These are phyloP conservation scores for Metarhizium brunneum DNA, from an alignment of 2,329 filamentous ascomycete species.

Conservation along the genomic window DNA sequence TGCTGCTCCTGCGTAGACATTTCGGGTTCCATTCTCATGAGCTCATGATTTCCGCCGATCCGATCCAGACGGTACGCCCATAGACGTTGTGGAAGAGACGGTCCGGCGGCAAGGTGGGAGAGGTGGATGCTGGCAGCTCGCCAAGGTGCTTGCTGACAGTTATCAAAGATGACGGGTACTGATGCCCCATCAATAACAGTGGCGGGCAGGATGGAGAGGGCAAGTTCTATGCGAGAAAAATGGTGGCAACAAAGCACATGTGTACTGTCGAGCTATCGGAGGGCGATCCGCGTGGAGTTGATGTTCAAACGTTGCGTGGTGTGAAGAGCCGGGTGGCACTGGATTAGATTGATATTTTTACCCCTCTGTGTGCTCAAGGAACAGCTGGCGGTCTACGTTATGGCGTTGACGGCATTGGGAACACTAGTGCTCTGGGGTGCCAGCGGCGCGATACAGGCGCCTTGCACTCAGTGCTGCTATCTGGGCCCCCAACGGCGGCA, in stretches of 20 bases:
- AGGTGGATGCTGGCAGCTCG: constrained; percentile 5
- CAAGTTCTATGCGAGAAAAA: background rate
- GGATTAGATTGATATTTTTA: too few species aligned
- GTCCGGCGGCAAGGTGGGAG: constrained; percentile 1
- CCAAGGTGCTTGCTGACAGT: constrained; percentile 4
- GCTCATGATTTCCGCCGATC: constrained; percentile 15
- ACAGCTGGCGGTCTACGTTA: too few species aligned
- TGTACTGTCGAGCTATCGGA: background rate
- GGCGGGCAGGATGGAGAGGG: background rate
- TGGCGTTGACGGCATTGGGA: too few species aligned
- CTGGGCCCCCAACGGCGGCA: too few species aligned
- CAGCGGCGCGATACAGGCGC: too few species aligned
- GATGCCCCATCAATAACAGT: background rate
- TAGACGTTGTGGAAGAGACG: background rate
- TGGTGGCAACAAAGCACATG: background rate
- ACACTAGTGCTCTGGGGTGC: too few species aligned
- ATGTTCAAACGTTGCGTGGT: background rate
- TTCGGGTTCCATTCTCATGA: constrained; percentile 37
- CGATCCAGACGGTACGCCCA: constrained; percentile 2
- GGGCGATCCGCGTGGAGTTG: background rate
- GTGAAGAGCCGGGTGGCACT: background rate
- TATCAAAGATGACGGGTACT: background rate
- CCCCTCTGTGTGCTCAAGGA: too few species aligned
- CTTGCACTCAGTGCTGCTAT: too few species aligned
- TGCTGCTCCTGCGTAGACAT: constrained; percentile 66